These are phyloP conservation scores for Penicillium sp. DNA, from an alignment of 2,329 filamentous ascomycete genomes.

Conservation along the genomic window DNA sequence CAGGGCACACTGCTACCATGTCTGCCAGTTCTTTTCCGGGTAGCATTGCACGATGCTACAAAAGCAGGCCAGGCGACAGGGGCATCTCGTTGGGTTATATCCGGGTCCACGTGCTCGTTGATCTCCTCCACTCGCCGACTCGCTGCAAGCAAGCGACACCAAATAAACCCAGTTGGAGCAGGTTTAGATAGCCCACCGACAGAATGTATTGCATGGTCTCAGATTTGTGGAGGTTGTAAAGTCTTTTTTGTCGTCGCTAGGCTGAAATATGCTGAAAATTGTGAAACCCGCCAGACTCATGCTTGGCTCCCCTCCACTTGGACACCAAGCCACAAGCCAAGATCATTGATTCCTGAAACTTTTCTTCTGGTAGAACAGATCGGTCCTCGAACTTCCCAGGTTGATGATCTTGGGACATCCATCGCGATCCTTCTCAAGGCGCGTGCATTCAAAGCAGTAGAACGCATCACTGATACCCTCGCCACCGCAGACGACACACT, in stretches of 20 bases:
- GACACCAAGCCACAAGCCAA: constrained; percentile 11
- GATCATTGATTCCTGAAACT: constrained; percentile 47
- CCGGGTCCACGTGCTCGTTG: background rate
- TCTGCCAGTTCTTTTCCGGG: background rate
- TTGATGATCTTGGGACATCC: constrained; percentile 99
- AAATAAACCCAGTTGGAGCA: background rate
- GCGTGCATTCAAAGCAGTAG: constrained; percentile 98
- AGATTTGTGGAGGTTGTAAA: background rate
- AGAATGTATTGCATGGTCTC: background rate
- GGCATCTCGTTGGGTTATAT: background rate
- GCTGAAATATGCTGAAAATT: constrained; percentile 4
- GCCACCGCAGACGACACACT: constrained; percentile 97
- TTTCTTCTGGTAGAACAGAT: constrained; percentile 80
- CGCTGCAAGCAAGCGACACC: background rate
- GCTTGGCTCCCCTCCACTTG: constrained; percentile 11
- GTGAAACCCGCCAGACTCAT: constrained; percentile 9
- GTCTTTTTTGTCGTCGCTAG: constrained; percentile 4
- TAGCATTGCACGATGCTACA: background rate
- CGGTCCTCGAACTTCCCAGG: constrained; percentile 89
- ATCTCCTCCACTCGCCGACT: background rate
- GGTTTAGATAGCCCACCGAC: constrained; percentile 6
- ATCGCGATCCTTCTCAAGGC: constrained; percentile 93
- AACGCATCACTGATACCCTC: constrained; percentile 98
- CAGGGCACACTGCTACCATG: background rate
- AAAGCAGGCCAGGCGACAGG: background rate